phyloP scores from a whole-genome alignment of 1,284 basidiomycete genomes.

The Pterula multifida region DNA sequence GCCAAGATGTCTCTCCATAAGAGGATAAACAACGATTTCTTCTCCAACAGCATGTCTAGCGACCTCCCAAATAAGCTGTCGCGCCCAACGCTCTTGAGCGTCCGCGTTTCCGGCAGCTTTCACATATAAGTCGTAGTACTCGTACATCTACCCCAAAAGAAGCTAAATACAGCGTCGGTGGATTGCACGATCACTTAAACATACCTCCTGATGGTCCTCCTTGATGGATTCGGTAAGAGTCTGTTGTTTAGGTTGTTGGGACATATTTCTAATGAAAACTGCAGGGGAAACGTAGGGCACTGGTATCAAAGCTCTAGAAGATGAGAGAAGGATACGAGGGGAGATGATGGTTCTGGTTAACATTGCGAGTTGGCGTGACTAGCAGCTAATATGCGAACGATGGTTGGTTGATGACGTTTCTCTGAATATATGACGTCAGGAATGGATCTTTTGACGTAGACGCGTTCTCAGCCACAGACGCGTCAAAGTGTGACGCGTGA shows the following conservation, averaged over 20 bases:
- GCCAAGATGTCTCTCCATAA: constrained; percentile 52
- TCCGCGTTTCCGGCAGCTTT: constrained; percentile 31
- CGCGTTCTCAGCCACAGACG: background rate
- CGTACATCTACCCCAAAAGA: constrained; percentile 30
- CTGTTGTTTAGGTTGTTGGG: constrained; percentile 1
- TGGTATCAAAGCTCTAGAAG: background rate
- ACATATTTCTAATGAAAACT: background rate
- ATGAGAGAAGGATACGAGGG: background rate
- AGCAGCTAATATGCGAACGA: background rate
- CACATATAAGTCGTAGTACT: constrained; percentile 42
- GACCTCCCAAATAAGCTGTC: constrained; percentile 47
- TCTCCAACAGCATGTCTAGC: constrained; percentile 53
- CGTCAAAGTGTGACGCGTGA: background rate
- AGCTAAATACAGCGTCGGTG: background rate
- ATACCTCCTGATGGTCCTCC: constrained; percentile 33
- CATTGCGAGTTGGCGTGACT: background rate
- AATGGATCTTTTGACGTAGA: background rate
- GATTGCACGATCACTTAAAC: background rate
- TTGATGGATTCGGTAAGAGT: constrained; percentile 28
- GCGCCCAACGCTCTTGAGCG: constrained; percentile 40
- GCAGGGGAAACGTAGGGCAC: background rate
- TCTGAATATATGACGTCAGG: background rate
- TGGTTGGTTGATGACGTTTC: background rate
- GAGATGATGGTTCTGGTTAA: background rate
- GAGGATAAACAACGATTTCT: constrained; percentile 55